phyloP scores from a whole-genome alignment of 257 asterid species.

The Solanum stenotomum region DNA sequence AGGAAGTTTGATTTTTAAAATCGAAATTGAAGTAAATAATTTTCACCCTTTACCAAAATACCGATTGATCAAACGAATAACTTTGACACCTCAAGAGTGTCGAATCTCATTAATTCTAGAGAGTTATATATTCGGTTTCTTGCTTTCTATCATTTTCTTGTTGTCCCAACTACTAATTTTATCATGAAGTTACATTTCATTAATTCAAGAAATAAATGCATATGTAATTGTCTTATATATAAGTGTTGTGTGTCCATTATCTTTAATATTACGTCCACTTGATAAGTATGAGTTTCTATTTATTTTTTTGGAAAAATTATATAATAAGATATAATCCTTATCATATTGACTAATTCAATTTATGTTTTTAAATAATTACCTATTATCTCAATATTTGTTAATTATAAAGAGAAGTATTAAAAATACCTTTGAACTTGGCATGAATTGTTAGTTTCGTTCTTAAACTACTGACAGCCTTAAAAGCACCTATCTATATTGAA shows the following conservation, averaged over 20 bases:
- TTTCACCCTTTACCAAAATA: neutral
- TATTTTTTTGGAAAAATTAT: too few species aligned
- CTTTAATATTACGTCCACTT: neutral
- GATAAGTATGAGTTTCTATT: neutral
- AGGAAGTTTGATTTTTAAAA: neutral
- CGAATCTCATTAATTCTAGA: neutral
- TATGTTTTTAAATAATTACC: too few species aligned
- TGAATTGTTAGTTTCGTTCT: neutral
- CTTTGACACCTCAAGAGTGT: neutral
- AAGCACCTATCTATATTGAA: fast-evolving
- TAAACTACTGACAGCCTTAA: fast-evolving
- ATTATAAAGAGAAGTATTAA: neutral
- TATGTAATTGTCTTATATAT: neutral
- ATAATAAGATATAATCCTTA: too few species aligned
- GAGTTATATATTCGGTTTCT: neutral
- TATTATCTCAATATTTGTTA: neutral
- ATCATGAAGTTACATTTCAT: neutral
- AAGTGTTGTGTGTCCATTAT: neutral
- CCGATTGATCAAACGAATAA: neutral
- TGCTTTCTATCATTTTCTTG: neutral
- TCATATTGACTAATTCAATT: neutral
- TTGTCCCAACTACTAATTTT: neutral
- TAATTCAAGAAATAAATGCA: neutral
- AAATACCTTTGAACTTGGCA: neutral
- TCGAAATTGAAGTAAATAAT: too few species aligned